Conservation (phyloP, 2,329 filamentous ascomycete genomes). For the Ramularia endophylla region DNA sequence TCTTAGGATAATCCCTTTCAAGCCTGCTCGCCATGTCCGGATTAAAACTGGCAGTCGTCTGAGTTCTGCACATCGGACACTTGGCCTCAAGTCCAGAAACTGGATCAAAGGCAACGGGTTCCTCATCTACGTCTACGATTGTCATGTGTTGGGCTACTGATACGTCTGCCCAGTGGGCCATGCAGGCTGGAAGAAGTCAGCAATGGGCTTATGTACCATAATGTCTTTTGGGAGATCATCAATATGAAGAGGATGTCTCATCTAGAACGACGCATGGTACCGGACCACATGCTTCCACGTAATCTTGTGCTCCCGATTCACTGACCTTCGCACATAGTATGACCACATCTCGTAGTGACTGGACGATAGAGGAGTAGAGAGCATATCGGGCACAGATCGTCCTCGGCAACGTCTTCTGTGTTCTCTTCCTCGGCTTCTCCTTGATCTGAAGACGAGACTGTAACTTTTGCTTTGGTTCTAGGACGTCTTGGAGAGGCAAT, state of each 20-base stretch:
- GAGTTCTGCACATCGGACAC: constrained; percentile 43
- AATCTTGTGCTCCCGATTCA: too few relatives aligned
- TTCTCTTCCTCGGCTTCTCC: too few relatives aligned
- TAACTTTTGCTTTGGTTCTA: background rate
- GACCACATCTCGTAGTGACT: constrained; percentile 38
- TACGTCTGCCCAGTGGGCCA: constrained; percentile 42
- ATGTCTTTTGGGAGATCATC: too few relatives aligned
- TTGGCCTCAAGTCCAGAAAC: constrained; percentile 32
- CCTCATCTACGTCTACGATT: constrained; percentile 35
- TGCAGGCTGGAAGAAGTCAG: constrained; percentile 29
- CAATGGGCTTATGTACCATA: too few relatives aligned
- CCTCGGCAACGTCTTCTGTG: constrained; percentile 29
- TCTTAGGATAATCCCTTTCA: constrained; percentile 30
- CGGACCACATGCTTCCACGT: too few relatives aligned
- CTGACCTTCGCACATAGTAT: constrained; percentile 35
- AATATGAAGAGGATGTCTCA: too few relatives aligned
- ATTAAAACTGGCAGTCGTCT: constrained; percentile 32
- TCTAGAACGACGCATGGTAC: too few relatives aligned
- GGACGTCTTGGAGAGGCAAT: background rate
- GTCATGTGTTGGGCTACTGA: constrained; percentile 35
- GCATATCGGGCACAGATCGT: constrained; percentile 43
- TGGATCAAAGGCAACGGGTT: constrained; percentile 24
- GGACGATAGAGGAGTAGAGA: constrained; percentile 39
- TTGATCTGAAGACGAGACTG: background rate
- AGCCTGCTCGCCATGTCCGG: constrained; percentile 25